Percentiles rank a stretch among this genome's conserved stretches.
Evolutionary conservation across 371 early-diverging fungal genomes (phyloP).

Genomic region (Dinochytrium kinnereticum): DNA sequence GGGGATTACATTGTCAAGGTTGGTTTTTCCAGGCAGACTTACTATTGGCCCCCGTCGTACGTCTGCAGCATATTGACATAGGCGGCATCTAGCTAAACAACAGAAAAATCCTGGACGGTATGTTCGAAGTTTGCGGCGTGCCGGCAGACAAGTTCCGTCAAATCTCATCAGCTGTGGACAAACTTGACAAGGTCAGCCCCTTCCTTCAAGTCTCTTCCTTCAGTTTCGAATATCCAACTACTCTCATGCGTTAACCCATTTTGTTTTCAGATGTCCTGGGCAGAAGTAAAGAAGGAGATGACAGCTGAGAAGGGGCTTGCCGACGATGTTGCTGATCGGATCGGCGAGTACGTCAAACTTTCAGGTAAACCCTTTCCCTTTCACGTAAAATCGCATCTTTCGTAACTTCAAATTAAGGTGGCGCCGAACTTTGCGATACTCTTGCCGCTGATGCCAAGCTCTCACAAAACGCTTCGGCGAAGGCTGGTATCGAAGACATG

Average conservation of each 20-base stretch:
- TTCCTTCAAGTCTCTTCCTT: background rate
- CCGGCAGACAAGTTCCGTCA: slow-evolving; percentile 82
- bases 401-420: slow-evolving; percentile 44
- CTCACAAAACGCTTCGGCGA: slow-evolving; percentile 70
- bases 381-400: background rate
- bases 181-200: slow-evolving; percentile 94
- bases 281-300: slow-evolving; percentile 95
- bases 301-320: slow-evolving; percentile 86
- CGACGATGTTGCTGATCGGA: slow-evolving; percentile 80
- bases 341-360: slow-evolving; percentile 86
- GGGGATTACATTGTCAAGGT: slow-evolving; percentile 87
- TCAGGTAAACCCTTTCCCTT: slow-evolving; percentile 57
- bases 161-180: slow-evolving; percentile 98
- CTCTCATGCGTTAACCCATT: slow-evolving; percentile 48
- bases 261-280: no score
- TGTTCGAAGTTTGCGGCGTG: slow-evolving; percentile 96
- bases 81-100: slow-evolving; percentile 96
- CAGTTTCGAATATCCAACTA: background rate
- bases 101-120: slow-evolving; percentile 95
- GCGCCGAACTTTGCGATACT: slow-evolving; percentile 76
- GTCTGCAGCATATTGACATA: no score
- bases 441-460: slow-evolving; percentile 71
- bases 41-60: no score
- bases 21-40: no score
- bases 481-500: slow-evolving; percentile 91